Evolutionary conservation across 2,329 filamentous ascomycete species (phyloP).

Genomic region (Chrysoporthe austroafricana): DNA sequence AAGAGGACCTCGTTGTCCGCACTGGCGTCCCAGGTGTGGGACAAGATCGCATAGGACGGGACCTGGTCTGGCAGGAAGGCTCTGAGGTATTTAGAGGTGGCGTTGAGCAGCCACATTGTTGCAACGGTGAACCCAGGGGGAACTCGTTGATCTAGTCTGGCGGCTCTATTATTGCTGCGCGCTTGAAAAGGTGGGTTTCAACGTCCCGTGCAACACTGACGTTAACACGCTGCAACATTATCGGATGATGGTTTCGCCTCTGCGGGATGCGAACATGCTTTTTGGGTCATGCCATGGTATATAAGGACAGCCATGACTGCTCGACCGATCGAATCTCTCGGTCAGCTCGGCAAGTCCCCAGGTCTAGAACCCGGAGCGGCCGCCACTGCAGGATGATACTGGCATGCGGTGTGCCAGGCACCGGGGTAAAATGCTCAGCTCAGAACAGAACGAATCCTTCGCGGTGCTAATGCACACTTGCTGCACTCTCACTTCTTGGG

Average conservation of each 20-base stretch:
- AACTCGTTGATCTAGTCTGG: slow-evolving; percentile 1
- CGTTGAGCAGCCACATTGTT: slow-evolving; percentile 12
- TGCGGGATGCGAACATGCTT: background rate
- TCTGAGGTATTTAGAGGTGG: slow-evolving; percentile 7
- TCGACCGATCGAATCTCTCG: background rate
- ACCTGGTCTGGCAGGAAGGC: background rate
- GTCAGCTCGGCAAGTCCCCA: too few species aligned
- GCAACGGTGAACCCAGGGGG: background rate
- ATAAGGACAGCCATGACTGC: background rate
- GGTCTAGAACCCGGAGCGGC: too few species aligned
- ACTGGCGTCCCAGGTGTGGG: slow-evolving; percentile 7
- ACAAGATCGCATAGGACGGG: slow-evolving; percentile 3
- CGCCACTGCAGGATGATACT: too few species aligned
- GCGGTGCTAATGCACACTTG: background rate
- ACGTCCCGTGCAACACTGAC: background rate
- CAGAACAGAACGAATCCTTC: too few species aligned
- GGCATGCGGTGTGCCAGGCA: too few species aligned
- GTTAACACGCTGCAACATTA: background rate
- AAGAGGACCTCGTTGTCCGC: slow-evolving; percentile 10
- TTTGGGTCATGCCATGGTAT: background rate
- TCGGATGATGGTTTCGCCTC: background rate
- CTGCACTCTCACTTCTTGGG: background rate
- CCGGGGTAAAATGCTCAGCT: too few species aligned
- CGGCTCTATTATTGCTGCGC: background rate
- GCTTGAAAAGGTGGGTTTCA: background rate